A percentile compares a stretch with the other conserved stretches of the same genome.
Conservation (phyloP, 1,284 basidiomycete species). For the Coniferiporia weirii region DNA sequence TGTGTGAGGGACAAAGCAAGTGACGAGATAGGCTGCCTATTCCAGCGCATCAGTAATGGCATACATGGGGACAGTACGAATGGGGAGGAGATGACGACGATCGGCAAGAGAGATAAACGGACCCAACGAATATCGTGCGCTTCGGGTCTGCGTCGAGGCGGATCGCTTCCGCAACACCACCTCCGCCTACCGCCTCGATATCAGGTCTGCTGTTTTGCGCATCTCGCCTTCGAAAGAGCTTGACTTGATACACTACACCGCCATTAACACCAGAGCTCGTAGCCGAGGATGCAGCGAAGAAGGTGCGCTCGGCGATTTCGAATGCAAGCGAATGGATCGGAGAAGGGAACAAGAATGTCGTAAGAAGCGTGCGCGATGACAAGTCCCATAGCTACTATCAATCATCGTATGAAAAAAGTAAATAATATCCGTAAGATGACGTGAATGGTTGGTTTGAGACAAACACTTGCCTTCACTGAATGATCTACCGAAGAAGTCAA, state of each 20-base stretch:
- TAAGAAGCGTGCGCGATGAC: conserved; percentile 68
- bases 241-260: conserved; percentile 75
- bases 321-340: conserved; percentile 66
- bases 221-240: conserved; percentile 65
- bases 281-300: conserved; percentile 70
- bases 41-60: conserved; percentile 19
- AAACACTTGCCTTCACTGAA: conserved; percentile 74
- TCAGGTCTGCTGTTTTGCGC: conserved; percentile 40
- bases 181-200: conserved; percentile 72
- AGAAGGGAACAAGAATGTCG: conserved; percentile 80
- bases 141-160: conserved; percentile 50
- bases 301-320: conserved; percentile 81
- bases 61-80: conserved; percentile 5
- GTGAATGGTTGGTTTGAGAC: background rate
- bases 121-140: conserved; percentile 63
- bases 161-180: conserved; percentile 63
- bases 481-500: conserved; percentile 85
- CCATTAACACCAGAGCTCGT: conserved; percentile 29
- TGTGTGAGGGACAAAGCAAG: conserved; percentile 73
- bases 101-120: conserved; percentile 22
- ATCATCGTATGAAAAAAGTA: conserved; percentile 14
- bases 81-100: background rate
- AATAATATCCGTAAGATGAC: conserved; percentile 5
- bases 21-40: conserved; percentile 60
- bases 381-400: conserved; percentile 73